phyloP scores from a whole-genome alignment of 371 early-diverging fungal species.

The Blakeslea trispora region DNA sequence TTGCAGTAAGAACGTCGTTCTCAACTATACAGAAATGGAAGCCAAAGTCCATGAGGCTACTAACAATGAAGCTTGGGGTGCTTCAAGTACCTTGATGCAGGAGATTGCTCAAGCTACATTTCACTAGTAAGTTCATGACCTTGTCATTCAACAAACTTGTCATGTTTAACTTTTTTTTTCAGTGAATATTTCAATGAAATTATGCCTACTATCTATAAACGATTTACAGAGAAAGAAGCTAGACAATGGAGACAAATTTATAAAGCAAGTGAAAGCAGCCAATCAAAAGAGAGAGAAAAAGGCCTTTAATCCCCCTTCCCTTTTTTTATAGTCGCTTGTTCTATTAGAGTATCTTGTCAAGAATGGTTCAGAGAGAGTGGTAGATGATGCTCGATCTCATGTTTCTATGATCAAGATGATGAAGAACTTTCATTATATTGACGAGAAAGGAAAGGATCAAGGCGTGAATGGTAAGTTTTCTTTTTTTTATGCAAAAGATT shows the following conservation, averaged over 20 bases:
- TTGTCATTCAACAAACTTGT: background rate
- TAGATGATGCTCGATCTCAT: conserved; percentile 86
- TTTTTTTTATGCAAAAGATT: background rate
- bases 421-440: conserved; percentile 80
- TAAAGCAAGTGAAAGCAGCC: conserved; percentile 56
- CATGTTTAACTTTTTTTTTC: background rate
- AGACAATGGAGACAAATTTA: conserved; percentile 92
- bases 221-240: conserved; percentile 82
- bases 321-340: conserved; percentile 88
- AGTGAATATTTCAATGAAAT: conserved; percentile 91
- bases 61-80: conserved; percentile 89
- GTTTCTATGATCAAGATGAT: conserved; percentile 83
- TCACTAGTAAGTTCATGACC: conserved; percentile 62
- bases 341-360: conserved; percentile 93
- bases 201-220: conserved; percentile 88
- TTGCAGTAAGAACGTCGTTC: conserved; percentile 67
- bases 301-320: too few relatives aligned
- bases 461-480: conserved; percentile 83
- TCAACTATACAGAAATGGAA: conserved; percentile 88
- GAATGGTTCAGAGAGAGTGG: conserved; percentile 92
- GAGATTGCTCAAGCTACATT: conserved; percentile 86
- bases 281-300: background rate
- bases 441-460: conserved; percentile 95
- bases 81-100: conserved; percentile 87
- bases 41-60: conserved; percentile 88